phyloP scores from a whole-genome alignment of 345 rosid genomes.

The Punica granatum region DNA sequence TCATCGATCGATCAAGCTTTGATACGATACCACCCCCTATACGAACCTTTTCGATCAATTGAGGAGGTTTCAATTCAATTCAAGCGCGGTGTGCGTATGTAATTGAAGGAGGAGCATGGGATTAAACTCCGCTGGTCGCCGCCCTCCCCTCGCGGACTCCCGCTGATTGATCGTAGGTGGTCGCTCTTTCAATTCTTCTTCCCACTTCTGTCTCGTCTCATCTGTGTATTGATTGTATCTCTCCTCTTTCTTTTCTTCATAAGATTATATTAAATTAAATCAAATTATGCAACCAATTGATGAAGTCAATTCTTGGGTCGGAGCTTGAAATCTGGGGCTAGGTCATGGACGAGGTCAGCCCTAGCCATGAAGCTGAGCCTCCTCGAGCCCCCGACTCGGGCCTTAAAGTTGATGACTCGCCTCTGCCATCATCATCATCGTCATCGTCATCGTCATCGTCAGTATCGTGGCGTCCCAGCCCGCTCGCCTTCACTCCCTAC shows the following conservation, averaged over 20 bases:
- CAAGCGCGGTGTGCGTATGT: background rate
- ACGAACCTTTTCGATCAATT: background rate
- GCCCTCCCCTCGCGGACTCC: background rate
- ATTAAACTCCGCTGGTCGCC: conserved; percentile 47
- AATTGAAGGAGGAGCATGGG: conserved; percentile 6
- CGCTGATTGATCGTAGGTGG: too few relatives aligned
- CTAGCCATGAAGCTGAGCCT: conserved; percentile 31
- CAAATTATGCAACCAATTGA: conserved; percentile 31
- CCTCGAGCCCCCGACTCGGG: conserved; percentile 24
- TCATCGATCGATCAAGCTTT: conserved; percentile 8
- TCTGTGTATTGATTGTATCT: too few relatives aligned
- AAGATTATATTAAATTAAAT: too few relatives aligned
- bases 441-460: conserved; percentile 17
- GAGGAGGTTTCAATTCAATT: conserved; percentile 1
- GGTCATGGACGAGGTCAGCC: conserved; percentile 57
- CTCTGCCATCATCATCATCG: conserved; percentile 16
- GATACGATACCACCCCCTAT: too few relatives aligned
- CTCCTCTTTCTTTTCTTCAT: too few relatives aligned
- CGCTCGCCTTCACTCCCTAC: conserved; percentile 52
- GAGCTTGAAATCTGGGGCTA: conserved; percentile 27
- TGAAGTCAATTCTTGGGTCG: conserved; percentile 21
- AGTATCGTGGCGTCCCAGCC: conserved; percentile 57
- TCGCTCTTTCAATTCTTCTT: background rate
- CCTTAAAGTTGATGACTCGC: background rate
- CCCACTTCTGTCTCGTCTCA: background rate